Base-by-base conservation (phyloP, 2,329 filamentous ascomycete species). In the Trichoderma simmonsii region DNA sequence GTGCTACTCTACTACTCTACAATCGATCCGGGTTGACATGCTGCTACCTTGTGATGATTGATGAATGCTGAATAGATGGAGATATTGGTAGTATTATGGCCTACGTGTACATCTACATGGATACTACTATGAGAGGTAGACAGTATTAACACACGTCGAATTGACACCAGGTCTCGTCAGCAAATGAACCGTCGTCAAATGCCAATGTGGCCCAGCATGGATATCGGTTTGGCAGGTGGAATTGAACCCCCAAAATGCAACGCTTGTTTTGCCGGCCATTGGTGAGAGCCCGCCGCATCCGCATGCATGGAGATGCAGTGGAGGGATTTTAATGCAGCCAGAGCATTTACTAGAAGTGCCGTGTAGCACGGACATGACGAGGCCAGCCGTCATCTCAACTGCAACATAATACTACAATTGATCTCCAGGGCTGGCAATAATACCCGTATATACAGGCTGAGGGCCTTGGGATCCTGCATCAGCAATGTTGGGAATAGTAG, bases 201-300 rank as follows among this genome's bases (percentile, higher is more conserved):
- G 21, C 60, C 60, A 60, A 39, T 30, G 34, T 59, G 65, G 65
- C 39, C 24, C 11, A 18, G 54, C 24, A 59, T 56, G 65, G 65
- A 60, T 66, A 14, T 39, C n/a, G 67, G 39, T 62, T 54, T 70
- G 67, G 67, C 57, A 36, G 67, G 67, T 70, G 56, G 28, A 62
- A 54, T 26, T 54, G 36, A 54, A 32, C 18, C 30, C 15, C 32
- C 63, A 24, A 36, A 67, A 57, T 54, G 57, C 67, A 8, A 54
- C 66, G 28, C 15, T 24, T 60, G 7, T 54, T 62, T 21, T 54
- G 57, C 66, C 57, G 62, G 12, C 3, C n/a, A 67, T 56, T 56
- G 32, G 51, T 14, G 21, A 30, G 39, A n/a, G 34, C 51, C 67
- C 67, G 65, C 65, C 15, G 54, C 65, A 60, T 43, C 54, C 54